phyloP scores from a whole-genome alignment of 1,284 basidiomycete species.

The Heterobasidion irregulare region DNA sequence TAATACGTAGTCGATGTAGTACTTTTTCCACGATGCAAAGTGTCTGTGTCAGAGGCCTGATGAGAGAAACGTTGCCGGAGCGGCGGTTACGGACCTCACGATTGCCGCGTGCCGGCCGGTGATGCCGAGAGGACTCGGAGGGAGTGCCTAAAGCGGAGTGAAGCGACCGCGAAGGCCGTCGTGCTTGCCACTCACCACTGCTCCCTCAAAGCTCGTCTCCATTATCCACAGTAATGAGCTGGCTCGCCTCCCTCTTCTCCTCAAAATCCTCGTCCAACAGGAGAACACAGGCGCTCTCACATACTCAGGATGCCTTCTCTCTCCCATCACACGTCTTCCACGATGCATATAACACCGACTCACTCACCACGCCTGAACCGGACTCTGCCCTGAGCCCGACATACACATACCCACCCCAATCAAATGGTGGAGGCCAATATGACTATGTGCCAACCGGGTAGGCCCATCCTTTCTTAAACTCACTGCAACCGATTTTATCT shows the following conservation, averaged over 20 bases:
- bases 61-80: no score
- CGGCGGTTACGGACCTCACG: no score
- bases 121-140: no score
- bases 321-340: constrained; percentile 58
- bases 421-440: constrained; percentile 36
- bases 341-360: constrained; percentile 49
- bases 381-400: constrained; percentile 33
- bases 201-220: constrained; percentile 5
- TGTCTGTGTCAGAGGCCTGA: no score
- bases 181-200: constrained; percentile 1
- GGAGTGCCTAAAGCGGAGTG: background rate
- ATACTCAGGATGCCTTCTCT: constrained; percentile 74
- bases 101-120: no score
- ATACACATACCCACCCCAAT: constrained; percentile 71
- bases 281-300: constrained; percentile 55
- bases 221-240: constrained; percentile 44
- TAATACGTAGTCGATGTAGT: background rate
- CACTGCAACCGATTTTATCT: background rate
- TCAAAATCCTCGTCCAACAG: constrained; percentile 34
- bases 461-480: constrained; percentile 18
- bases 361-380: constrained; percentile 39
- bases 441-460: constrained; percentile 54
- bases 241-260: constrained; percentile 59
- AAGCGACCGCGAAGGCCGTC: background rate
- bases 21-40: no score